A percentile compares a stretch with the other conserved stretches of the same genome.
These are phyloP conservation scores for Lipomyces starkeyi DNA, from an alignment of 805 yeast genomes.

Conservation along the genomic window DNA sequence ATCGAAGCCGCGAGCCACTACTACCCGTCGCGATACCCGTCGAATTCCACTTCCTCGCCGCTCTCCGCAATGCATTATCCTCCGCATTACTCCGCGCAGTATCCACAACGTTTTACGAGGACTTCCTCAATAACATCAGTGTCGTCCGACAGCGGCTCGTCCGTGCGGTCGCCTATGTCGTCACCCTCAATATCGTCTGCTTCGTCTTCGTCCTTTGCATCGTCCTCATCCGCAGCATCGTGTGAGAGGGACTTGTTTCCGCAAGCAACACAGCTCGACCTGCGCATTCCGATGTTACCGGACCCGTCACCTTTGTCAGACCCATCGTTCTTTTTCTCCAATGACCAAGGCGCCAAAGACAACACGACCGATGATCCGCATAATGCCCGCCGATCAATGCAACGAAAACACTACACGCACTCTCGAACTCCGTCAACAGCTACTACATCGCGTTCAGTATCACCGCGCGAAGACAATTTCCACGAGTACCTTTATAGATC, in stretches of 20 bases:
- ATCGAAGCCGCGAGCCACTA: neutral
- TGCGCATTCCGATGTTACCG: conserved; percentile 33
- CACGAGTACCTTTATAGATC: neutral
- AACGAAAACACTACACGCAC: neutral
- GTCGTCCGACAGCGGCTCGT: neutral
- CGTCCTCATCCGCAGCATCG: neutral
- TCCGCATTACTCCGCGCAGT: neutral
- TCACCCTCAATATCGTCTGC: conserved; percentile 7
- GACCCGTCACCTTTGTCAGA: conserved; percentile 34
- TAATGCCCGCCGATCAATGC: neutral
- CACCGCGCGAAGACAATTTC: neutral
- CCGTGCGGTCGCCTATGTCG: neutral
- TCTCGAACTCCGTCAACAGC: conserved; percentile 6
- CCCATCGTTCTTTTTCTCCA: conserved; percentile 15
- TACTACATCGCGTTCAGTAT: neutral
- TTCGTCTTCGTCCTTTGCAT: conserved; percentile 2
- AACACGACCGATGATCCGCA: conserved; percentile 2
- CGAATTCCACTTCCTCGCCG: neutral
- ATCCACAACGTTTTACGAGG: neutral
- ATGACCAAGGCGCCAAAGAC: neutral
- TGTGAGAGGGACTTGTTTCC: conserved; percentile 27
- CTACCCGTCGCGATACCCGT: neutral
- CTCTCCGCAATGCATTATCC: neutral
- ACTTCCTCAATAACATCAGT: neutral
- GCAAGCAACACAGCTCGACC: conserved; percentile 23